phyloP scores from a whole-genome alignment of 352 stramenopile genomes.

The Globisporangium nodosum region DNA sequence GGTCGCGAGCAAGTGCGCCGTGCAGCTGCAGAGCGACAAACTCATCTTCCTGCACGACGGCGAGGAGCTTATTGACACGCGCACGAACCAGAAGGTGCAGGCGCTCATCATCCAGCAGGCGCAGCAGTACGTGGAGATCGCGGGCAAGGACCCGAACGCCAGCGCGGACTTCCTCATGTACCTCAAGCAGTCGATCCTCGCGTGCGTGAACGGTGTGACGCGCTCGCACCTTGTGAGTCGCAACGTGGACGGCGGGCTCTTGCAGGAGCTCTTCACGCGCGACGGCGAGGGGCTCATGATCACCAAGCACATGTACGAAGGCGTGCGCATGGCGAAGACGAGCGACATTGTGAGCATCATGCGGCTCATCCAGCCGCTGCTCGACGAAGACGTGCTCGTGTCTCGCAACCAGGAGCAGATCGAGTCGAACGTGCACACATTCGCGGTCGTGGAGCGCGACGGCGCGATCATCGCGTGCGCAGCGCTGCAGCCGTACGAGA shows the following conservation, averaged over 20 bases:
- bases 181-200: constrained; percentile 78
- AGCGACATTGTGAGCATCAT: constrained; percentile 90
- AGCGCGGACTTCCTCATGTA: constrained; percentile 77
- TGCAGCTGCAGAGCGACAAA: constrained; percentile 81
- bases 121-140: constrained; percentile 76
- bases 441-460: constrained; percentile 86
- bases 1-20: constrained; percentile 82
- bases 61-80: constrained; percentile 81
- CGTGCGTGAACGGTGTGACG: constrained; percentile 80
- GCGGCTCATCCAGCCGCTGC: constrained; percentile 83
- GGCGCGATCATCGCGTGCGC: constrained; percentile 86
- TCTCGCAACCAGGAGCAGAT: constrained; percentile 87
- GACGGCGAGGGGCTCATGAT: constrained; percentile 97
- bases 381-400: constrained; percentile 85
- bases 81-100: constrained; percentile 73
- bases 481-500: constrained; percentile 85
- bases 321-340: constrained; percentile 89
- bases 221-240: constrained; percentile 83
- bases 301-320: constrained; percentile 96
- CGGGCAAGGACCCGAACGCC: constrained; percentile 38
- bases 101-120: constrained; percentile 77
- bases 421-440: constrained; percentile 85
- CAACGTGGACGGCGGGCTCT: constrained; percentile 84
- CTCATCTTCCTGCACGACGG: constrained; percentile 89
- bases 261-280: constrained; percentile 97